Evolutionary conservation across 257 asterid genomes (phyloP), one percentile per base, ranked within the genome.

Genomic region (Ajuga chamaepitys): DNA sequence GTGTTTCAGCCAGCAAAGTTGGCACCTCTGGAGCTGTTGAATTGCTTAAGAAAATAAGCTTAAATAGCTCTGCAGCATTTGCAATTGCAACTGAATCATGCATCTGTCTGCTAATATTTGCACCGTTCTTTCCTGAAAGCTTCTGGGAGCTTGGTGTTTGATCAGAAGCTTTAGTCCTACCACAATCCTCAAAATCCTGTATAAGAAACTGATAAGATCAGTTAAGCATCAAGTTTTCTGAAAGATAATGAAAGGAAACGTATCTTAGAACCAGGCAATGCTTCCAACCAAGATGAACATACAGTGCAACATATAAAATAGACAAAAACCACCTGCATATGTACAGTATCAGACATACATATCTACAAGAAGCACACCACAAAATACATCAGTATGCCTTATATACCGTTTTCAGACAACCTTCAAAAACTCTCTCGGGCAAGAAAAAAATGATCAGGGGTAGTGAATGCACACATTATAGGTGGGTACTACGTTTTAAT

Each of bases 1-100:
- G 77, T 50, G 99, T 89, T 85, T 87, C 86, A 26, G 99, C 96
- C 68, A 93, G 87, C 70, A 83, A 74, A 41, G 70, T 70, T 4
- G 96, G 88, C 69, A 80, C 88, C 77, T 78, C 85, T 46, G 95
- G 88, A 77, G 91, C 81, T 62, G 70, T 84, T 7, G 95, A 83
- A 66, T 85, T 84, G 85, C 91, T 87, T 65, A 93, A 77, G 74
- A 93, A 89, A 66, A 93, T 85, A 60, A 87, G 89, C 86, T 93
- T 93, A 71, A 89, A 89, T 54, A 93, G 88, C 82, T 93, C 99
- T 10, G 80, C 83, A 76, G 97, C 99, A 86, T 86, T 93, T 59
- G 99, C 95, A 67, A 89, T 75, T 50, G 99, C 96, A 74, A 88
- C 87, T 41, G 99, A 93, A 71, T 84, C 88, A 41, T 84, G 79